Conservation (phyloP, 805 yeast genomes). For the Diddensiella santjacobensis region DNA sequence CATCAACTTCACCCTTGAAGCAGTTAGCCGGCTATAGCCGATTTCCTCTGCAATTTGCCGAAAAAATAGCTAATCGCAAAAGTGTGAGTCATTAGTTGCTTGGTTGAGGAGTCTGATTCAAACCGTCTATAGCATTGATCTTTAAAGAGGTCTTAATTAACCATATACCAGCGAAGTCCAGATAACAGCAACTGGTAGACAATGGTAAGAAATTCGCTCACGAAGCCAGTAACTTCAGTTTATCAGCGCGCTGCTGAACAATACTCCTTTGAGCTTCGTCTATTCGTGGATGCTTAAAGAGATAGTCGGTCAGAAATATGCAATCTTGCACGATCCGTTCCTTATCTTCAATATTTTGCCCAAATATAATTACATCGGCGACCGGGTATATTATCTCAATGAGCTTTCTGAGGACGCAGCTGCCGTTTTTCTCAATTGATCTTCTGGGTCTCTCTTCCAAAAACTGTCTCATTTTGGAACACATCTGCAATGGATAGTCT, state of each 20-base stretch:
- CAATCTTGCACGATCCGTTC: background rate
- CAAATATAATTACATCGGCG: background rate
- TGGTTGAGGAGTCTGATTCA: too few relatives aligned
- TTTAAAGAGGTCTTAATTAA: too few relatives aligned
- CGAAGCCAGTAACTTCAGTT: too few relatives aligned
- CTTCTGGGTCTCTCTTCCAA: background rate
- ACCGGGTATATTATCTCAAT: background rate
- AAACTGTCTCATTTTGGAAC: background rate
- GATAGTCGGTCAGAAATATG: background rate
- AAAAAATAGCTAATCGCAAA: too few relatives aligned
- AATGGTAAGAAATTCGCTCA: too few relatives aligned
- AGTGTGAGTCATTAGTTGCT: too few relatives aligned
- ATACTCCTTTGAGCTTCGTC: background rate
- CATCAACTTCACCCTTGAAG: too few relatives aligned
- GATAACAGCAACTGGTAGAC: too few relatives aligned
- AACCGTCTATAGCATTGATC: too few relatives aligned
- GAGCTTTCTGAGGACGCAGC: background rate
- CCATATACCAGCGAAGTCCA: too few relatives aligned
- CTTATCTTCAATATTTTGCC: background rate
- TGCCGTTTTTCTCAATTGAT: background rate
- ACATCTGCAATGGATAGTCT: background rate
- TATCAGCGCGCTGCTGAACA: background rate
- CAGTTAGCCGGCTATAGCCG: too few relatives aligned
- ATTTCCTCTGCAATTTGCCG: too few relatives aligned
- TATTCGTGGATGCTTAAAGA: background rate